Conservation (phyloP, 352 stramenopile species). For the Globisporangium emineosum region DNA sequence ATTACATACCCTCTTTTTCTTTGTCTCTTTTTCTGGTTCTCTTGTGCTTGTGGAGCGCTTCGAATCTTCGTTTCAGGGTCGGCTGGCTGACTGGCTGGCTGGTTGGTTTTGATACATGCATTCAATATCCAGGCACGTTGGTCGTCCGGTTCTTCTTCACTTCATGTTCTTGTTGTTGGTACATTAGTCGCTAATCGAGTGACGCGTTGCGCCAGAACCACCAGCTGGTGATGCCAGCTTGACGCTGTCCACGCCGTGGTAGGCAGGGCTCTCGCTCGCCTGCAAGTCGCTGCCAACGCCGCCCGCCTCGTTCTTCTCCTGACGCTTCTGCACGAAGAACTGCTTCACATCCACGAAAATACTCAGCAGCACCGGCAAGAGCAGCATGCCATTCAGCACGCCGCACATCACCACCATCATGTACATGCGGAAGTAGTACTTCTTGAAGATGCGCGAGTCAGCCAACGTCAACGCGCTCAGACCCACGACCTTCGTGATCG, state of each 20-base stretch:
- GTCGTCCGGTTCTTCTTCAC: neutral
- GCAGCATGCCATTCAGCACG: conserved; percentile 73
- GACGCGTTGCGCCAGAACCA: conserved; percentile 18
- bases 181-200: conserved; percentile 28
- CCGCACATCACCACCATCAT: conserved; percentile 77
- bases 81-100: neutral
- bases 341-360: conserved; percentile 44
- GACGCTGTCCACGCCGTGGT: conserved; percentile 18
- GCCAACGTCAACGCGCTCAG: conserved; percentile 38
- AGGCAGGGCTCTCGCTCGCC: conserved; percentile 25
- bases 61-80: neutral
- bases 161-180: neutral
- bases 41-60: neutral
- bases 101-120: conserved; percentile 11
- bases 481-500: conserved; percentile 37
- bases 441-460: conserved; percentile 83
- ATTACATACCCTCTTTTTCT: neutral
- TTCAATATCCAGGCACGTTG: conserved; percentile 8
- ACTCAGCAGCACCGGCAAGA: conserved; percentile 61
- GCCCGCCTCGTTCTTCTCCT: conserved; percentile 16
- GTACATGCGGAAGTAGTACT: conserved; percentile 94
- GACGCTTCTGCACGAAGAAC: conserved; percentile 36
- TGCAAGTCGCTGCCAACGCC: conserved; percentile 4
- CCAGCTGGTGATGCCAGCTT: conserved; percentile 15
- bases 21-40: conserved; percentile 1